Percentiles rank a stretch among this genome's conserved stretches.
Conservation (phyloP, 2,329 filamentous ascomycete species). For the Chaetomium sp. region DNA sequence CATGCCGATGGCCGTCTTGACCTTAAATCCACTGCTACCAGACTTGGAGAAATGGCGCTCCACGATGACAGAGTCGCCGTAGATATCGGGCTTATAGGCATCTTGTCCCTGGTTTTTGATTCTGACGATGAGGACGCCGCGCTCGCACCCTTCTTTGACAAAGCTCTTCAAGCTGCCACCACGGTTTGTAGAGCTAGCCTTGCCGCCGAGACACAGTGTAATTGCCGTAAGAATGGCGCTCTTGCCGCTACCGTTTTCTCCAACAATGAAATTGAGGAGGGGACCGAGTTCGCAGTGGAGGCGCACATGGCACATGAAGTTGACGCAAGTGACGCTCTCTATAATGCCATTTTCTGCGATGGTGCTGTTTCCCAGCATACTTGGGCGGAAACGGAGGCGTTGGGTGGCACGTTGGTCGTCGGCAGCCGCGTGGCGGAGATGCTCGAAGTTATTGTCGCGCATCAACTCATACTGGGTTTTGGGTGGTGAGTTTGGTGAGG, state of each 20-base stretch:
- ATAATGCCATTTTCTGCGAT: conserved; percentile 81
- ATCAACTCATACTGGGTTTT: conserved; percentile 57
- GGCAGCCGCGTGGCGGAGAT: conserved; percentile 48
- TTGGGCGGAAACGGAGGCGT: conserved; percentile 42
- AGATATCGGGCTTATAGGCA: conserved; percentile 76
- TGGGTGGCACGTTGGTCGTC: conserved; percentile 62
- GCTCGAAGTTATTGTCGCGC: conserved; percentile 53
- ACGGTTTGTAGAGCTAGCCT: conserved; percentile 86
- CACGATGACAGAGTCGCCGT: conserved; percentile 79
- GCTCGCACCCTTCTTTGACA: conserved; percentile 81
- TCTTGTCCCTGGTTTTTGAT: conserved; percentile 86
- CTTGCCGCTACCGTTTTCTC: conserved; percentile 96
- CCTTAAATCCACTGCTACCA: conserved; percentile 75
- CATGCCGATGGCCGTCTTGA: conserved; percentile 66
- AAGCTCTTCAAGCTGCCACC: conserved; percentile 81
- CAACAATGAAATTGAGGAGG: conserved; percentile 95
- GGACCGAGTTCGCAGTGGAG: conserved; percentile 82
- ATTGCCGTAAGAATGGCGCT: conserved; percentile 91
- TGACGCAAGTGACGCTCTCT: conserved; percentile 76
- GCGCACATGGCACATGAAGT: conserved; percentile 93
- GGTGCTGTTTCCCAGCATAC: conserved; percentile 57
- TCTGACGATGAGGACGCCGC: conserved; percentile 68
- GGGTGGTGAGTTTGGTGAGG: conserved; percentile 32
- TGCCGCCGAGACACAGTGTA: conserved; percentile 89
- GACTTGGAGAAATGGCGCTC: conserved; percentile 77